phyloP scores from a whole-genome alignment of 805 yeast species.

The Brettanomyces custersianus region DNA sequence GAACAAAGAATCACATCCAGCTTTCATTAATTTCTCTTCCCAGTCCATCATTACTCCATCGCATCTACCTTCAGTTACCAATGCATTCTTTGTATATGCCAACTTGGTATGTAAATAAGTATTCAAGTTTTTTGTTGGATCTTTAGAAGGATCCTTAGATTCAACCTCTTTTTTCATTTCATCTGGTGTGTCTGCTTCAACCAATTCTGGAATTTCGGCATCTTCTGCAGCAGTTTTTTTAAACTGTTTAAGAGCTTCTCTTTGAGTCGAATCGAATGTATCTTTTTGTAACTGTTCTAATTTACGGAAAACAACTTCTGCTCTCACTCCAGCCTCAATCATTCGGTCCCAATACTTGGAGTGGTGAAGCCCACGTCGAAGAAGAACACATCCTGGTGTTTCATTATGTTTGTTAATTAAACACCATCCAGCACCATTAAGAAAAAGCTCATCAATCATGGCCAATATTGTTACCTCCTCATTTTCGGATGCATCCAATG shows the following conservation, averaged over 20 bases:
- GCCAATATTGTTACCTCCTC: conserved; percentile 38
- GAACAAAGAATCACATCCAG: conserved; percentile 71
- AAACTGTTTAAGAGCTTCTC: conserved; percentile 4
- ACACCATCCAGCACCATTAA: conserved; percentile 92
- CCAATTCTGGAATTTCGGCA: conserved; percentile 11
- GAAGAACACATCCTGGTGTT: conserved; percentile 80
- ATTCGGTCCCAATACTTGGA: conserved; percentile 36
- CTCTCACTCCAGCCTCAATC: conserved; percentile 84
- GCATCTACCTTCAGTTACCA: conserved; percentile 59
- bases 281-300: conserved; percentile 47
- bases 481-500: conserved; percentile 27
- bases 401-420: conserved; percentile 59
- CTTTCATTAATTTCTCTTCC: conserved; percentile 77
- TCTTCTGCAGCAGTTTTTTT: conserved; percentile 4
- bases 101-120: conserved; percentile 59
- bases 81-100: conserved; percentile 57
- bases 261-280: no score
- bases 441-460: conserved; percentile 60
- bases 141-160: conserved; percentile 16
- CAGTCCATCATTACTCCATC: conserved; percentile 99
- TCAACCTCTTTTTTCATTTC: conserved; percentile 8
- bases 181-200: conserved; percentile 6
- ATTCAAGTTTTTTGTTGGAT: conserved; percentile 57
- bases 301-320: conserved; percentile 72
- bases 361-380: conserved; percentile 36